These are phyloP conservation scores for Solanum arcanum DNA, from an alignment of 257 asterid genomes.

Conservation along the genomic window DNA sequence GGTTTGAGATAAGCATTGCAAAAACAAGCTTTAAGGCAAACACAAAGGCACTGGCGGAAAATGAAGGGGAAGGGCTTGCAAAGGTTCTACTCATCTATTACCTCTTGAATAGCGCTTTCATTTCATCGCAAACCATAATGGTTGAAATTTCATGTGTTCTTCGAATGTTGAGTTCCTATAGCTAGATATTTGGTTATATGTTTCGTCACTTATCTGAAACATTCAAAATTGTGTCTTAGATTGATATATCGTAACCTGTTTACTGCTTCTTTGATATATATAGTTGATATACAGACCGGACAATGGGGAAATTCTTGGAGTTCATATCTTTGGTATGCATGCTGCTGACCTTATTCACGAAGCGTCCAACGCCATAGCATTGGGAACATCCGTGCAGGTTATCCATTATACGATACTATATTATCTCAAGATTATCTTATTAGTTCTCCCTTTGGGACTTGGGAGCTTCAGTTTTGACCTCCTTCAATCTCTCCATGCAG, in stretches of 20 bases:
- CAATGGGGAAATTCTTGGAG: constrained; percentile 90
- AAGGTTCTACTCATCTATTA: constrained; percentile 26
- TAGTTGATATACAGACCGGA: constrained; percentile 88
- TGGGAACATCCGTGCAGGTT: constrained; percentile 83
- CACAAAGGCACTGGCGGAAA: constrained; percentile 89
- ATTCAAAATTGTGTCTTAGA: neutral
- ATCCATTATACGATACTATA: neutral
- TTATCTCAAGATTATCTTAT: neutral
- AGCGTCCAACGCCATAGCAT: constrained; percentile 82
- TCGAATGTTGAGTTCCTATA: neutral
- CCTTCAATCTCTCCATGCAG: constrained; percentile 17
- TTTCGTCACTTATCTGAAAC: neutral
- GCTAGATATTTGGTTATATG: neutral
- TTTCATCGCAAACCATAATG: neutral
- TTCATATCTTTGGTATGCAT: constrained; percentile 83
- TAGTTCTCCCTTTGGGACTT: neutral
- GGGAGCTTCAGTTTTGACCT: neutral
- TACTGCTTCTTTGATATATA: constrained; percentile 1
- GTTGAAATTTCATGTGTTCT: neutral
- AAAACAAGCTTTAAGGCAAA: constrained; percentile 92
- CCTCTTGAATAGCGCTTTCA: neutral
- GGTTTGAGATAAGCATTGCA: constrained; percentile 69
- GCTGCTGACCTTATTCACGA: constrained; percentile 95
- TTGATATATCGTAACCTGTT: neutral
- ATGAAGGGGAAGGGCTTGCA: constrained; percentile 92